Evolutionary conservation across 495 filamentous ascomycete species (phyloP).

Genomic region (Penicillium coprophilum): DNA sequence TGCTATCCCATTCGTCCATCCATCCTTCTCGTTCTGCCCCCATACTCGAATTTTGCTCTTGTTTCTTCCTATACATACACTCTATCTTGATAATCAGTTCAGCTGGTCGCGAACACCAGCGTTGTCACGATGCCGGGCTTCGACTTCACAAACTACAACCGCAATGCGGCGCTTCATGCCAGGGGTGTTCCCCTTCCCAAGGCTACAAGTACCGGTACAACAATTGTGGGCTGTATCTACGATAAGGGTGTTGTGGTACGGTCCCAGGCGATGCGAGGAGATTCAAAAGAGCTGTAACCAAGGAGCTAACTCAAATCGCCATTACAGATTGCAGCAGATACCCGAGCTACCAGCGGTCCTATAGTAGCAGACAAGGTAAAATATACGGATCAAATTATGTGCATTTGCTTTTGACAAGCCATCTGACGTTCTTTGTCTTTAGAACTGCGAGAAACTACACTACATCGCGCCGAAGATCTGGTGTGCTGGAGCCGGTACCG

Average conservation of each 20-base stretch:
- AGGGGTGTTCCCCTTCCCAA: slow-evolving; percentile 91
- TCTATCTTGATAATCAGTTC: slow-evolving; percentile 8
- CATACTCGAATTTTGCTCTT: slow-evolving; percentile 8
- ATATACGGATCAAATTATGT: neutral
- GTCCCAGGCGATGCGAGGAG: slow-evolving; percentile 13
- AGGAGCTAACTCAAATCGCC: slow-evolving; percentile 19
- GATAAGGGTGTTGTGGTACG: slow-evolving; percentile 93
- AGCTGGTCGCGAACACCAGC: slow-evolving; percentile 18
- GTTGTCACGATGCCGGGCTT: slow-evolving; percentile 84
- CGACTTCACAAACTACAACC: slow-evolving; percentile 99
- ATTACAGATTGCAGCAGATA: slow-evolving; percentile 88
- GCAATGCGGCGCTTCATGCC: slow-evolving; percentile 93
- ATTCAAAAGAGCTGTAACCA: neutral
- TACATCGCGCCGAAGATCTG: slow-evolving; percentile 99
- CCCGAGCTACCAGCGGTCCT: slow-evolving; percentile 92
- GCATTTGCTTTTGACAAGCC: neutral
- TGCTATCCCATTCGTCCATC: slow-evolving; percentile 19
- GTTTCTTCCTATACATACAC: neutral
- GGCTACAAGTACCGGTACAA: slow-evolving; percentile 98
- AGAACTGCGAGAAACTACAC: slow-evolving; percentile 99
- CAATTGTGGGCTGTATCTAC: slow-evolving; percentile 96
- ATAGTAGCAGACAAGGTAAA: slow-evolving; percentile 97
- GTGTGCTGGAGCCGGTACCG: slow-evolving; percentile 98
- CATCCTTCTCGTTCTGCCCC: slow-evolving; percentile 11
- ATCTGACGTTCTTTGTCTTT: neutral